Base-by-base conservation (phyloP, 106 monocot species). In the Posidonia australis region DNA sequence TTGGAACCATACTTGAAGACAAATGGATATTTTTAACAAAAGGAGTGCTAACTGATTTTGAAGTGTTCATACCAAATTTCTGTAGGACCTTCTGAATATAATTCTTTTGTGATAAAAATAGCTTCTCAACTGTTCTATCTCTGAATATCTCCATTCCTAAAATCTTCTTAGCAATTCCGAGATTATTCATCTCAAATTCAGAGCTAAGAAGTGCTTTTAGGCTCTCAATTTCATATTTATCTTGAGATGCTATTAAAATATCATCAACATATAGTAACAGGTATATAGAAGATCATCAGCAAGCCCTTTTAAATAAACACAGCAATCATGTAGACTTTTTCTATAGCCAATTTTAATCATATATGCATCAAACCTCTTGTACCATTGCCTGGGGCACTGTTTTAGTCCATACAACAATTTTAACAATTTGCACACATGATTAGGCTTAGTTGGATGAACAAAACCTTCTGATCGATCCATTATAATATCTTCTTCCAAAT, bases 221-320 rank as follows among this genome's bases (percentile, higher is more conserved):
- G 11, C n/a, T 22, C 21, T 11, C 25, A 24, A 55, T 25, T 26
- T 55, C 26, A 10, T 22, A 16, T 26, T 10, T 12, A 49, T 49
- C 48, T 16, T 49, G 17, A 3, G 24, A 22, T 55, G 55, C 25
- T 16, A 55, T 55, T 11, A 55, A 24, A 11, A 55, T 55, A 25
- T 27, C 55, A 55, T 55, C 55, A 9, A 55, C 55, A 55, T 55
- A 55, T 10, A 55, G 24, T n/a, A n/a, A n/a, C n/a, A n/a, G n/a
- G n/a, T n/a, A n/a, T n/a, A n/a, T n/a, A n/a, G n/a, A n/a, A n/a
- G n/a, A n/a, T n/a, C n/a, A n/a, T n/a, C n/a, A n/a, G n/a, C 1
- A 11, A 24, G 25, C 55, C 25, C 19, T 19, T 49, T 49, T 14
- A n/a, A 12, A 55, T 24, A 26, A 13, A 55, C 24, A 55, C 25